Percentiles rank a stretch among this genome's conserved stretches.
Evolutionary conservation across 306 rosid genomes (phyloP).

Genomic region (Gastrolobium villosum): DNA sequence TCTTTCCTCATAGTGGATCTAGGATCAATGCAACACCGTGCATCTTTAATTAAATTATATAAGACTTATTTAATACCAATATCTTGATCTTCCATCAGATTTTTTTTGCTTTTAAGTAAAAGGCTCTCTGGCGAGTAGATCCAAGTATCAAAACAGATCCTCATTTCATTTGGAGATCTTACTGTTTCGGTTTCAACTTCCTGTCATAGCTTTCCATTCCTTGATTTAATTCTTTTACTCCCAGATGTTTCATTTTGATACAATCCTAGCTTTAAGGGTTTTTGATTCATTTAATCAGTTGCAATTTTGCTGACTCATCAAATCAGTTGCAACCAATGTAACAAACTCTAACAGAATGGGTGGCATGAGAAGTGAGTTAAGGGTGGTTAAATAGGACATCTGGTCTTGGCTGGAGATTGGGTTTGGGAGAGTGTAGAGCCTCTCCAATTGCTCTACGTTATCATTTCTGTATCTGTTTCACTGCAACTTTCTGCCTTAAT

Average conservation of each 20-base stretch:
- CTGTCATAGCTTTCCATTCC: conserved; percentile 14
- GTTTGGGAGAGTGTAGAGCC: no score
- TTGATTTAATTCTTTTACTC: conserved; percentile 30
- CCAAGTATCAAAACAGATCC: conserved; percentile 2
- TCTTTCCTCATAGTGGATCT: not conserved
- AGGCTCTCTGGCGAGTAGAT: conserved; percentile 18
- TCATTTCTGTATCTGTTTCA: no score
- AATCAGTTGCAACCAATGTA: no score
- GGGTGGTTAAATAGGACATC: no score
- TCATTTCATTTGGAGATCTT: conserved; percentile 42
- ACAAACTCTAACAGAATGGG: no score
- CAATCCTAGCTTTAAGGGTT: no score
- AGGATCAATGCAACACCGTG: not conserved
- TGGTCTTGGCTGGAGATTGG: no score
- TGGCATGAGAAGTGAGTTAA: no score
- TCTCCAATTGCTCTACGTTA: no score
- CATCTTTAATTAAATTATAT: not conserved
- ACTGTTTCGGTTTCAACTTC: conserved; percentile 9
- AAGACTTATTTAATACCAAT: conserved; percentile 18
- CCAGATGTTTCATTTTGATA: not conserved
- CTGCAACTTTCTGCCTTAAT: no score
- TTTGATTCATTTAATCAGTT: no score
- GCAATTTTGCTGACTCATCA: no score
- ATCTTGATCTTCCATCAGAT: conserved; percentile 14
- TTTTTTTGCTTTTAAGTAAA: not conserved